phyloP scores from a whole-genome alignment of 2,329 filamentous ascomycete genomes.

The Ramichloridium luteum region DNA sequence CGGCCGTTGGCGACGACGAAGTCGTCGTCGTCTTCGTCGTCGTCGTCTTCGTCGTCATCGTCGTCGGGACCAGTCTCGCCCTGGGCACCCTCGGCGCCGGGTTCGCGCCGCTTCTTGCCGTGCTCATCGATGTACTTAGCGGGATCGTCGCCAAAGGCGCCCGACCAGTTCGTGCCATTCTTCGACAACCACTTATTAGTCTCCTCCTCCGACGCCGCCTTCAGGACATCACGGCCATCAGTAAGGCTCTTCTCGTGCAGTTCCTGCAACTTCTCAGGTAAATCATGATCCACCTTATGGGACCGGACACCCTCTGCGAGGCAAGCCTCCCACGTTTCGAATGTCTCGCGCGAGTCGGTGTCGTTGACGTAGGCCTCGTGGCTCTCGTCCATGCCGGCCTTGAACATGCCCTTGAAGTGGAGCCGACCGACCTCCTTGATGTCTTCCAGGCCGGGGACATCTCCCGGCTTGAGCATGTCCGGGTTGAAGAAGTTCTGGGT shows the following conservation, averaged over 20 bases:
- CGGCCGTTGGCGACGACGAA: slow-evolving; percentile 43
- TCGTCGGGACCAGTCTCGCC: slow-evolving; percentile 32
- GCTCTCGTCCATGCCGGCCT: slow-evolving; percentile 76
- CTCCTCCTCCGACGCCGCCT: slow-evolving; percentile 57
- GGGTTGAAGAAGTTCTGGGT: slow-evolving; percentile 89
- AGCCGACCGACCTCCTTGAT: slow-evolving; percentile 71
- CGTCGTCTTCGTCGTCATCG: slow-evolving; percentile 29
- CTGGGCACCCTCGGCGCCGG: slow-evolving; percentile 38
- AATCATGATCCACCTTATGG: slow-evolving; percentile 56
- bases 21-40: slow-evolving; percentile 33
- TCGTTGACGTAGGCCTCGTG: slow-evolving; percentile 74
- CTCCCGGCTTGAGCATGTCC: slow-evolving; percentile 49
- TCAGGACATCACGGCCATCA: slow-evolving; percentile 68
- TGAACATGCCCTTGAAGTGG: slow-evolving; percentile 70
- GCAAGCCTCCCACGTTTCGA: slow-evolving; percentile 89
- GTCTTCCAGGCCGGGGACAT: slow-evolving; percentile 59
- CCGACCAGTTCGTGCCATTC: slow-evolving; percentile 74
- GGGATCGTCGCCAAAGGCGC: slow-evolving; percentile 72
- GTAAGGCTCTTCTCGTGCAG: slow-evolving; percentile 73
- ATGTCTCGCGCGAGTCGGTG: slow-evolving; percentile 83
- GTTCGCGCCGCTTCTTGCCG: slow-evolving; percentile 44
- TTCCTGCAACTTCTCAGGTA: slow-evolving; percentile 59
- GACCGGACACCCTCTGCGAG: slow-evolving; percentile 71
- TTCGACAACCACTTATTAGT: slow-evolving; percentile 67
- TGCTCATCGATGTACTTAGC: slow-evolving; percentile 43